A percentile compares a stretch with the other conserved stretches of the same genome.
Conservation (phyloP, 805 yeast species). For the Pichia eremophila region DNA sequence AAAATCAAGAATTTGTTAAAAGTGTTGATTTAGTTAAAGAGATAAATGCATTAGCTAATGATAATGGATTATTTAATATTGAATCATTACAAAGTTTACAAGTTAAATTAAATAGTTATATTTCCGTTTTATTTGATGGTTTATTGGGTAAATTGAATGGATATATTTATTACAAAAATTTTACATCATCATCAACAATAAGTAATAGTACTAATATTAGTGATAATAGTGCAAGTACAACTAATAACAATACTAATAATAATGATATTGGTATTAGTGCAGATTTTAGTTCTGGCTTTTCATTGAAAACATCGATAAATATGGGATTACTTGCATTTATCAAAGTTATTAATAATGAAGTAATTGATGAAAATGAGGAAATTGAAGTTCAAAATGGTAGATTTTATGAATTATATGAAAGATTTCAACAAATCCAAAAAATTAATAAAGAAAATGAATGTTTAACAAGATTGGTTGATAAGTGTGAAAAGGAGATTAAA, state of each 20-base stretch:
- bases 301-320: conserved; percentile 2
- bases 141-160: conserved; percentile 69
- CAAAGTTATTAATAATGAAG: conserved; percentile 1
- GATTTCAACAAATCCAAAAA: conserved; percentile 25
- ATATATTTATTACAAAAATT: conserved; percentile 27
- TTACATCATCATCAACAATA: conserved; percentile 9
- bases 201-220: neutral
- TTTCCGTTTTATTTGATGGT: conserved; percentile 54
- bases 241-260: too few species aligned
- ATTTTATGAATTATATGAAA: conserved; percentile 15
- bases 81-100: conserved; percentile 43
- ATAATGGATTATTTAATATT: conserved; percentile 47
- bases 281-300: too few species aligned
- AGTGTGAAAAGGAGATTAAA: conserved; percentile 54
- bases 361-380: conserved; percentile 3
- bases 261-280: too few species aligned
- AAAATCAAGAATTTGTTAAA: conserved; percentile 56
- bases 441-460: conserved; percentile 54
- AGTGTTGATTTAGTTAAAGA: conserved; percentile 30
- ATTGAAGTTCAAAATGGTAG: conserved; percentile 11
- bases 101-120: conserved; percentile 45
- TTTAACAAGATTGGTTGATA: conserved; percentile 41
- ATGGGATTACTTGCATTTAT: conserved; percentile 9
- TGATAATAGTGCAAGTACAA: neutral
- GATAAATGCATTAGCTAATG: conserved; percentile 36